These are phyloP conservation scores for Kodamaea alishanica DNA, from an alignment of 1,139 yeast genomes.

Conservation along the genomic window DNA sequence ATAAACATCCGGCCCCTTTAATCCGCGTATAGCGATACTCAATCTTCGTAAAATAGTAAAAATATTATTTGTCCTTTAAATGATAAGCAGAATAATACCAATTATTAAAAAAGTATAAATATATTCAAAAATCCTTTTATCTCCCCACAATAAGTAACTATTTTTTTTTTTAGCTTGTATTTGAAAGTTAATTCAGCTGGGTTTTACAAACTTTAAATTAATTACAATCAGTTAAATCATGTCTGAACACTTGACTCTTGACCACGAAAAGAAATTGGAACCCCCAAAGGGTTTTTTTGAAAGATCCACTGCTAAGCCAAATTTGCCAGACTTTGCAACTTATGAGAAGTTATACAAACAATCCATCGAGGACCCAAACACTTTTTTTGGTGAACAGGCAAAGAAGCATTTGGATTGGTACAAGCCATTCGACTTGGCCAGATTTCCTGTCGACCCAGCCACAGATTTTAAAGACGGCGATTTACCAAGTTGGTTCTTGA, in stretches of 20 bases:
- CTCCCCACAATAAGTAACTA: too few species aligned
- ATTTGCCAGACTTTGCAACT: conserved; percentile 50
- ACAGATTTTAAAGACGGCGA: conserved; percentile 61
- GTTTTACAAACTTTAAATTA: too few species aligned
- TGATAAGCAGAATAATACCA: too few species aligned
- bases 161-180: too few species aligned
- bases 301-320: conserved; percentile 47
- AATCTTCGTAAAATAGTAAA: too few species aligned
- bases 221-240: background rate
- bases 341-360: conserved; percentile 59
- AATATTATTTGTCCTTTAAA: too few species aligned
- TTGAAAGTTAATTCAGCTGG: too few species aligned
- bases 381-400: conserved; percentile 65
- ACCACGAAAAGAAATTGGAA: conserved; percentile 39
- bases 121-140: too few species aligned
- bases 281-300: conserved; percentile 60
- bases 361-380: conserved; percentile 63
- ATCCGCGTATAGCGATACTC: too few species aligned
- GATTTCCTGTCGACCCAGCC: conserved; percentile 48
- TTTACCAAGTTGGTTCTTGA: conserved; percentile 73
- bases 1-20: too few species aligned
- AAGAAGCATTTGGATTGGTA: conserved; percentile 57
- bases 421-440: conserved; percentile 55
- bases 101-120: background rate
- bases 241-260: conserved; percentile 32